A percentile compares a stretch with the other conserved stretches of the same genome.
phyloP scores from a whole-genome alignment of 1,284 basidiomycete genomes.

The Earliella scabrosa region DNA sequence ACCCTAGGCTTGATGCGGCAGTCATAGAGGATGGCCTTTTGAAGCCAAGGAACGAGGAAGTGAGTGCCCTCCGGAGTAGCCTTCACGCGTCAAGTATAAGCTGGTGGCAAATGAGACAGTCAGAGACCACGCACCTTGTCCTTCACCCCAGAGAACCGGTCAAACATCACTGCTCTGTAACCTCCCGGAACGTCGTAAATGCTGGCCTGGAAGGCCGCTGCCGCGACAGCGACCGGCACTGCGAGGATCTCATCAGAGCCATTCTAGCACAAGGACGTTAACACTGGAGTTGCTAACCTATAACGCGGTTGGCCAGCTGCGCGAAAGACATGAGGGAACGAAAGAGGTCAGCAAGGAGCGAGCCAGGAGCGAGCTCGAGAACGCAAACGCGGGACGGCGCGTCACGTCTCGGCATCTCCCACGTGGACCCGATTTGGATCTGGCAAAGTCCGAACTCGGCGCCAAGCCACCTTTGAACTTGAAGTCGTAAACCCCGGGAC shows the following conservation, averaged over 20 bases:
- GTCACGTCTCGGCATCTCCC: conserved; percentile 25
- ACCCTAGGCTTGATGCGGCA: conserved; percentile 96
- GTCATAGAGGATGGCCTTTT: conserved; percentile 96
- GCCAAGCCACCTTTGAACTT: no score
- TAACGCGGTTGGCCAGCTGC: conserved; percentile 42
- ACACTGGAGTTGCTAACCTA: no score
- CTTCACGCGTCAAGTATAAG: conserved; percentile 31
- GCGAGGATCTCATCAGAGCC: neutral
- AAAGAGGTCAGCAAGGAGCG: conserved; percentile 1
- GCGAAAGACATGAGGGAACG: conserved; percentile 37
- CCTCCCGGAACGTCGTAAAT: conserved; percentile 95
- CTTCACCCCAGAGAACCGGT: conserved; percentile 94
- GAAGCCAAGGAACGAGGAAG: conserved; percentile 94
- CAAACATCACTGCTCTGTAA: conserved; percentile 97
- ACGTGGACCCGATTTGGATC: conserved; percentile 18
- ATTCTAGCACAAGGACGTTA: neutral
- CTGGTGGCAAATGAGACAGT: neutral
- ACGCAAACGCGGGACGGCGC: conserved; percentile 16
- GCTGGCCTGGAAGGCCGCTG: conserved; percentile 72
- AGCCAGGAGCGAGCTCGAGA: conserved; percentile 3
- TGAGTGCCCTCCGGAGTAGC: conserved; percentile 96
- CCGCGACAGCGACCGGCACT: conserved; percentile 81
- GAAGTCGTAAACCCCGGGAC: no score
- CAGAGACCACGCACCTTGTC: conserved; percentile 55
- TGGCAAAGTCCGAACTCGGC: neutral